Evolutionary conservation across 371 early-diverging fungal genomes (phyloP).

Genomic region (Phascolomyces articulosus): DNA sequence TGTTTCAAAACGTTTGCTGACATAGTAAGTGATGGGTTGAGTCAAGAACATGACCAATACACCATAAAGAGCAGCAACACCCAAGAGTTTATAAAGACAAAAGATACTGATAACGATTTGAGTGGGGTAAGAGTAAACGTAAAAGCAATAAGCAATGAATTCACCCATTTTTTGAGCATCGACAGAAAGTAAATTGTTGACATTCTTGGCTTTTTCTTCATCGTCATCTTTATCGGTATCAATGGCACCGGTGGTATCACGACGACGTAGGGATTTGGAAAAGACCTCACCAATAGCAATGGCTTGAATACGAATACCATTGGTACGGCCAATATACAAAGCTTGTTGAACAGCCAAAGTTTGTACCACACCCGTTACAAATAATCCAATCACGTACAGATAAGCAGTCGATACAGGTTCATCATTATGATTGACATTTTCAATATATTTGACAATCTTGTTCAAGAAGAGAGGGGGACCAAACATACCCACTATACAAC

Average conservation of each 20-base stretch:
- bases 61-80: slow-evolving; percentile 66
- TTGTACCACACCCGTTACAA: slow-evolving; percentile 50
- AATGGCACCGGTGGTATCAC: slow-evolving; percentile 33
- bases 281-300: slow-evolving; percentile 66
- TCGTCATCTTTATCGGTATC: slow-evolving; percentile 19
- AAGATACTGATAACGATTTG: slow-evolving; percentile 61
- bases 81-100: slow-evolving; percentile 67
- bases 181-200: slow-evolving; percentile 58
- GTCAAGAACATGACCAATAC: slow-evolving; percentile 58
- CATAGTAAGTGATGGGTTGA: slow-evolving; percentile 61
- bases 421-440: slow-evolving; percentile 30
- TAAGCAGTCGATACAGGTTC: slow-evolving; percentile 47
- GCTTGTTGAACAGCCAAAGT: slow-evolving; percentile 55
- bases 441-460: slow-evolving; percentile 59
- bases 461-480: slow-evolving; percentile 62
- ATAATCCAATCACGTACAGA: slow-evolving; percentile 62
- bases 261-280: slow-evolving; percentile 57
- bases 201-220: slow-evolving; percentile 34
- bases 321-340: slow-evolving; percentile 57
- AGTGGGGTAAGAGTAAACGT: slow-evolving; percentile 62
- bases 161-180: slow-evolving; percentile 62
- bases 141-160: slow-evolving; percentile 54
- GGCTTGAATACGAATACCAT: slow-evolving; percentile 57
- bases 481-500: slow-evolving; percentile 29
- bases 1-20: slow-evolving; percentile 53